Percentiles rank a stretch among this genome's conserved stretches.
phyloP scores from a whole-genome alignment of 2,329 filamentous ascomycete genomes.

The Diaporthe citriasiana region DNA sequence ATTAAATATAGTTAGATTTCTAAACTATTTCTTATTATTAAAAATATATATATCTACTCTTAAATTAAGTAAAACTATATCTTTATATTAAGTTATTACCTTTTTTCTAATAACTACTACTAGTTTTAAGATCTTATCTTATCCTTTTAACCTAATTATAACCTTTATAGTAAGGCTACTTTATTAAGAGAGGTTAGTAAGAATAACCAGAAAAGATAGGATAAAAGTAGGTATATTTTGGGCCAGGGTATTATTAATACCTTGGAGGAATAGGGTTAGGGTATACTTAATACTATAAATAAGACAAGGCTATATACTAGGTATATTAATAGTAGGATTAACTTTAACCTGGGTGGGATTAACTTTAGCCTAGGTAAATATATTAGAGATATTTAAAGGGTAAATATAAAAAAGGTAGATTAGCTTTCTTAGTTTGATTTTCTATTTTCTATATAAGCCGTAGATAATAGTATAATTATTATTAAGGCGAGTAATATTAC shows the following conservation, averaged over 20 bases:
- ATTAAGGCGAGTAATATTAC: too few relatives aligned
- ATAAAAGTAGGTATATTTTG: not conserved
- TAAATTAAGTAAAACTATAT: not conserved
- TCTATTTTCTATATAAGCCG: too few relatives aligned
- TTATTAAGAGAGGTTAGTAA: not conserved
- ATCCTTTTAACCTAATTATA: not conserved
- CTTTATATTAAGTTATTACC: not conserved
- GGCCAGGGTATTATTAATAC: not conserved
- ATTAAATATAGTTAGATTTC: not conserved
- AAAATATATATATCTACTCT: not conserved
- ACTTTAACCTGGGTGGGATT: too few relatives aligned
- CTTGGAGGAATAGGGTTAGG: too few relatives aligned
- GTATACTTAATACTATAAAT: too few relatives aligned
- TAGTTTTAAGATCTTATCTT: not conserved
- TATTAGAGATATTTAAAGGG: too few relatives aligned
- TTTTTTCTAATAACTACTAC: not conserved
- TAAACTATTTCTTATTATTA: slow-evolving; percentile 6
- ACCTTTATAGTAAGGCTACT: not conserved
- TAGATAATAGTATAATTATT: too few relatives aligned
- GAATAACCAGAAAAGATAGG: not conserved
- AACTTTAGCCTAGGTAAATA: too few relatives aligned
- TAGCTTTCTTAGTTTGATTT: too few relatives aligned
- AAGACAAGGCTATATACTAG: too few relatives aligned
- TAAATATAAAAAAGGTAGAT: too few relatives aligned
- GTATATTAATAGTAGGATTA: too few relatives aligned